A percentile compares a stretch with the other conserved stretches of the same genome.
phyloP scores from a whole-genome alignment of 225 moss, liverwort and hornwort species.

The Pseudoscleropodium purum region DNA sequence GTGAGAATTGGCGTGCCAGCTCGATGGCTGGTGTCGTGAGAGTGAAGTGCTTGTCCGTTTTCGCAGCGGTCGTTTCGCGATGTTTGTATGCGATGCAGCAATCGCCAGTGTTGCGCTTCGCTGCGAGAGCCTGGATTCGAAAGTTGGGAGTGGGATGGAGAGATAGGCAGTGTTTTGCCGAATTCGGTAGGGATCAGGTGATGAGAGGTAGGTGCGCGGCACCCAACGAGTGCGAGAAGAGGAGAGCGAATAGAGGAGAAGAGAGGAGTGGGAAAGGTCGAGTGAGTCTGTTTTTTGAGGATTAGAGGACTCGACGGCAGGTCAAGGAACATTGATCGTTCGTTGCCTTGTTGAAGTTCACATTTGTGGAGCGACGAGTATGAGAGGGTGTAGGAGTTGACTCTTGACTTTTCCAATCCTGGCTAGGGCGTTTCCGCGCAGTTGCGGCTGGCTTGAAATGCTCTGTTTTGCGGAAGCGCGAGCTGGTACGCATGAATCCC shows the following conservation, averaged over 20 bases:
- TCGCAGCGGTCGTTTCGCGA: background rate
- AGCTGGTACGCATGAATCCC: background rate
- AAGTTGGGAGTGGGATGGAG: background rate
- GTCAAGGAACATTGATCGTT: background rate
- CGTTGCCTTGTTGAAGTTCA: background rate
- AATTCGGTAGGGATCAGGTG: background rate
- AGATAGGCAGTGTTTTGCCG: background rate
- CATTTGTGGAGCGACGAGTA: background rate
- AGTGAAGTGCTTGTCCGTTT: background rate
- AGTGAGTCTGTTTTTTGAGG: background rate
- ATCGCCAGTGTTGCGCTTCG: background rate
- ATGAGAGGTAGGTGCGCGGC: background rate
- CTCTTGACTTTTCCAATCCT: background rate
- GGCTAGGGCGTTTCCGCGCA: background rate
- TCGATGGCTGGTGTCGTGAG: background rate
- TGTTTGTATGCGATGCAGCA: background rate
- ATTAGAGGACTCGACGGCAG: background rate
- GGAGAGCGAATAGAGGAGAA: too few relatives aligned
- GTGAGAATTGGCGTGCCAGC: background rate
- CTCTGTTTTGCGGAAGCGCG: background rate
- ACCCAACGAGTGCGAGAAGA: background rate
- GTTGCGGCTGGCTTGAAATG: background rate
- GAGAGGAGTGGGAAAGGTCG: background rate
- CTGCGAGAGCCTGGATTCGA: background rate
- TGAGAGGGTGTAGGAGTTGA: background rate